Conservation (phyloP, 768 basidiomycete species). For the Mycena amicta region DNA sequence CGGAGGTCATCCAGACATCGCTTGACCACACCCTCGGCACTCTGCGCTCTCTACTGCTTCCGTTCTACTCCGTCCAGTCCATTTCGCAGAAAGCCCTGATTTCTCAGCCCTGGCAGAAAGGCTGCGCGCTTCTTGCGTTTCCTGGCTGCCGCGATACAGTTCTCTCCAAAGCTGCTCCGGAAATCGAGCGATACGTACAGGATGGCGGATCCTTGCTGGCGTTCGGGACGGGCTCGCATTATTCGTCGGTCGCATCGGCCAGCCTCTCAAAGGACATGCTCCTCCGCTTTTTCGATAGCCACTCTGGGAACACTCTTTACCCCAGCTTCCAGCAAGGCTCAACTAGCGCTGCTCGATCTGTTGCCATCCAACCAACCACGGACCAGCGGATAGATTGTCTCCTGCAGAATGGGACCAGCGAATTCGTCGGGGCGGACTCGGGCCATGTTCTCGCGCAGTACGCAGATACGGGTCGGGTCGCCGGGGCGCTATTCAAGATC, state of each 20-base stretch:
- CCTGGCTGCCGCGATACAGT: slow-evolving; percentile 58
- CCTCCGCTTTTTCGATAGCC: slow-evolving; percentile 40
- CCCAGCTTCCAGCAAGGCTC: slow-evolving; percentile 25
- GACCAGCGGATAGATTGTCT: slow-evolving; percentile 33
- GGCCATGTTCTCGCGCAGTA: slow-evolving; percentile 36
- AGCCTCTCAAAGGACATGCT: slow-evolving; percentile 30
- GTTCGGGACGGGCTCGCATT: slow-evolving; percentile 59
- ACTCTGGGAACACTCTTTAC: slow-evolving; percentile 35
- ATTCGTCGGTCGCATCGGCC: slow-evolving; percentile 33
- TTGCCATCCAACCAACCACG: slow-evolving; percentile 24
- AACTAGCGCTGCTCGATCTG: slow-evolving; percentile 12
- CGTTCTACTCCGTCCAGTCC: slow-evolving; percentile 79
- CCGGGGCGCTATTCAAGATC: slow-evolving; percentile 36
- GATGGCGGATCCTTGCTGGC: slow-evolving; percentile 73
- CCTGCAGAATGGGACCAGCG: slow-evolving; percentile 25
- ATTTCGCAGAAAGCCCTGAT: slow-evolving; percentile 59
- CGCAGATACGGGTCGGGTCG: slow-evolving; percentile 27
- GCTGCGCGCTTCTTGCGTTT: slow-evolving; percentile 80
- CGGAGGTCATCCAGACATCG: slow-evolving; percentile 54
- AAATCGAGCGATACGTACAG: slow-evolving; percentile 63
- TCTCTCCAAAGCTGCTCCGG: slow-evolving; percentile 38
- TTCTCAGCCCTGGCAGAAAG: slow-evolving; percentile 73
- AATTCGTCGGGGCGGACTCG: slow-evolving; percentile 34
- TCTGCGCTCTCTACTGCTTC: slow-evolving; percentile 60
- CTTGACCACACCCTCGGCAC: slow-evolving; percentile 44